Base-by-base conservation (phyloP, 2,329 filamentous ascomycete species). In the Rutstroemia sp. region DNA sequence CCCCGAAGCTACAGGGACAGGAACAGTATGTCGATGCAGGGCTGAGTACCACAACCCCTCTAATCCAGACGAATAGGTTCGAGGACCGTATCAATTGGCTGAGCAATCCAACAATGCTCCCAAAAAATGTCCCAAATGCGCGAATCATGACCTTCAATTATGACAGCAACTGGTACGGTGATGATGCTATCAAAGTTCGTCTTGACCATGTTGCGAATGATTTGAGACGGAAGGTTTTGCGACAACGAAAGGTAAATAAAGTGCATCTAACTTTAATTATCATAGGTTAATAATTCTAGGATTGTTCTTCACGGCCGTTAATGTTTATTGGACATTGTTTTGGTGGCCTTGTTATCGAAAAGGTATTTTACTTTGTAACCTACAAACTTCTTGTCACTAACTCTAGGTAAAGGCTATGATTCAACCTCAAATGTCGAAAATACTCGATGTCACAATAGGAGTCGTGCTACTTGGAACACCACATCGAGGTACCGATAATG, bases 241-340 rank as follows among this genome's bases (percentile, higher is more conserved):
- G 16, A 41, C 17, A 52, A 27, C 16, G 17, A 39, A 27, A 44
- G n/a, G 23, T 47, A 27, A 30, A 27, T 30, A 47, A n/a, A 14
- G 21, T 23, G 21, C 4, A 23, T 23, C 21, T 2, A 23, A 23
- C 21, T 23, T 23, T 23, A 23, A 23, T 23, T 23, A 23, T 23
- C 21, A 23, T 23, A 23, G 19, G 23, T 19, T 47, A 27, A 47
- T 17, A 27, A n/a, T 39, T 38, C 9, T n/a, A 52, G 38, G 23
- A 52, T 30, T 42, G 23, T 30, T 27, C 49, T 25, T 30, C 4
- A 44, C 49, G 49, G 16, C 49, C 38, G 14, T 17, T 52, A 27
- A 12, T 52, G 7, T 52, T 52, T 17, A 42, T 52, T 25, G 17
- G 49, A 14, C 49, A 52, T 52, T 52, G 49, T 30, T 52, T 52